A percentile compares a stretch with the other conserved stretches of the same genome.
These are phyloP conservation scores for Phytophthora foliorum DNA, from an alignment of 352 stramenopile genomes.

Conservation along the genomic window DNA sequence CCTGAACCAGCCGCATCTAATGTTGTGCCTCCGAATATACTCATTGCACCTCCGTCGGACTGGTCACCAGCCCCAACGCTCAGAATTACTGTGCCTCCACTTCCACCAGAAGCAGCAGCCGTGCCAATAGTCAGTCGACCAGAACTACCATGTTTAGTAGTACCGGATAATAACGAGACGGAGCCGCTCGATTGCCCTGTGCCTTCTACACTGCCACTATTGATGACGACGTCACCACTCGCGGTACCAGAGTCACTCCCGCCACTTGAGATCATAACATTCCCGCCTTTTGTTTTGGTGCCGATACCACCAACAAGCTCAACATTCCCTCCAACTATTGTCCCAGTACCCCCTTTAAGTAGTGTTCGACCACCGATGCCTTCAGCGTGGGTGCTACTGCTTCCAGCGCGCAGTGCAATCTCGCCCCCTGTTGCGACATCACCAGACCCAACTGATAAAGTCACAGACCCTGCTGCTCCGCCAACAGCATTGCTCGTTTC, in stretches of 20 bases:
- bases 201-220: conserved; percentile 16
- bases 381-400: conserved; percentile 24
- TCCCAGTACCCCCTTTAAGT: conserved; percentile 31
- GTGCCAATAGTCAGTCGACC: conserved; percentile 32
- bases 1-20: conserved; percentile 11
- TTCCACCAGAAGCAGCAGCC: conserved; percentile 21
- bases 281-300: conserved; percentile 33
- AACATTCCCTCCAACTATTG: conserved; percentile 35
- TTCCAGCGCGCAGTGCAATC: conserved; percentile 36
- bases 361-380: conserved; percentile 31
- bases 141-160: conserved; percentile 21
- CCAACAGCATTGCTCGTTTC: conserved; percentile 27
- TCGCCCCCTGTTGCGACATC: conserved; percentile 16
- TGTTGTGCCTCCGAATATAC: conserved; percentile 27
- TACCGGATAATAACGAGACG: conserved; percentile 37
- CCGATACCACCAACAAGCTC: conserved; percentile 32
- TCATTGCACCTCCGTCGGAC: conserved; percentile 23
- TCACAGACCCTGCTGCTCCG: conserved; percentile 33
- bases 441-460: conserved; percentile 36
- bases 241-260: conserved; percentile 15
- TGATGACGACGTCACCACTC: conserved; percentile 35
- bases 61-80: conserved; percentile 34
- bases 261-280: conserved; percentile 36
- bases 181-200: conserved; percentile 27
- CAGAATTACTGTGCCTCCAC: conserved; percentile 28